phyloP scores from a whole-genome alignment of 2,329 filamentous ascomycete genomes.

The Dothidotthia symphoricarpi region DNA sequence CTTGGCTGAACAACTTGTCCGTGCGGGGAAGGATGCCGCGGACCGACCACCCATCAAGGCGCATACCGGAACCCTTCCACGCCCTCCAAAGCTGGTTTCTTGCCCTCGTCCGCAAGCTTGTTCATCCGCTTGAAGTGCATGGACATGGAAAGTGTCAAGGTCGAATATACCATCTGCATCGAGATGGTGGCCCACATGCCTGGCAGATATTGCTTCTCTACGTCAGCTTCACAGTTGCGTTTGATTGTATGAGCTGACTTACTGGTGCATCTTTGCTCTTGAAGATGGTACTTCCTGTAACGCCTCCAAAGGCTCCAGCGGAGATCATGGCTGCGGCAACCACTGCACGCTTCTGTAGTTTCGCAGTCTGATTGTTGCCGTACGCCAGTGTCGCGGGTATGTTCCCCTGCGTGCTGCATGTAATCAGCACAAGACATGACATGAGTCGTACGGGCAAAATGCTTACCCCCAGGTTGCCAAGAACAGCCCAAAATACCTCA shows the following conservation, averaged over 20 bases:
- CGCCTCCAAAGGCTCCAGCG: slow-evolving; percentile 25
- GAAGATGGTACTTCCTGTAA: slow-evolving; percentile 29
- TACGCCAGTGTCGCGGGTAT: slow-evolving; percentile 23
- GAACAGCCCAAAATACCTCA: slow-evolving; percentile 27
- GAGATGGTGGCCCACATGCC: slow-evolving; percentile 31
- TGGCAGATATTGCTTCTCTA: slow-evolving; percentile 22
- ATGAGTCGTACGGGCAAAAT: slow-evolving; percentile 3
- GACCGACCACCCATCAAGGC: too few relatives aligned
- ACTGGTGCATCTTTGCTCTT: slow-evolving; percentile 26
- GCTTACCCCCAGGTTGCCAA: slow-evolving; percentile 19
- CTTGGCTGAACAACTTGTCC: too few relatives aligned
- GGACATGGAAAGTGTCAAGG: slow-evolving; percentile 25
- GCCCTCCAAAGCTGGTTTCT: slow-evolving; percentile 21
- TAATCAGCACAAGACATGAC: slow-evolving; percentile 1
- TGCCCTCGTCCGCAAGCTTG: slow-evolving; percentile 24
- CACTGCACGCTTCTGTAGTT: slow-evolving; percentile 30
- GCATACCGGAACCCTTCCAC: slow-evolving; percentile 29
- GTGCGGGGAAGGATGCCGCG: too few relatives aligned
- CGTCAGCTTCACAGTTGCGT: neutral
- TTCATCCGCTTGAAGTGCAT: slow-evolving; percentile 25
- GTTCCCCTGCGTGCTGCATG: slow-evolving; percentile 12
- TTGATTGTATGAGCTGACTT: slow-evolving; percentile 2
- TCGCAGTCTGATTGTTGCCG: slow-evolving; percentile 34
- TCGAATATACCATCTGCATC: slow-evolving; percentile 25
- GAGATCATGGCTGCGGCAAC: slow-evolving; percentile 33